Conservation (phyloP, 2,329 filamentous ascomycete species). For the Paraphaeosphaeria sporulosa region DNA sequence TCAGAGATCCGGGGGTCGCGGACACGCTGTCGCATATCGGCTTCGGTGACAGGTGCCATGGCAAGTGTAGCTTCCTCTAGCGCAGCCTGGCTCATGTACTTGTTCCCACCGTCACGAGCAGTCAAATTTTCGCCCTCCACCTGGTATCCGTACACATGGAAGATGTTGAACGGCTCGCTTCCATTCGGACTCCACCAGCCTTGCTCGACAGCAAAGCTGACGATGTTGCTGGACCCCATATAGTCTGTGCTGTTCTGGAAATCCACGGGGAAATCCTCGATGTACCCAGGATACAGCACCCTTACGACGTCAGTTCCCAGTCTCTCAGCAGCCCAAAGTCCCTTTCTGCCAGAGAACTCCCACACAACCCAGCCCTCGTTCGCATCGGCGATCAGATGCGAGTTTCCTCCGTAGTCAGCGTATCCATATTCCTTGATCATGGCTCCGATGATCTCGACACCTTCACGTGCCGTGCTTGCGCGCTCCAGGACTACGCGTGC, state of each 20-base stretch:
- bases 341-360: constrained; percentile 45
- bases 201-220: constrained; percentile 45
- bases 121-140: constrained; percentile 31
- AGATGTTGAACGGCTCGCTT: constrained; percentile 46
- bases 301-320: constrained; percentile 41
- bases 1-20: constrained; percentile 47
- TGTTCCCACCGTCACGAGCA: constrained; percentile 45
- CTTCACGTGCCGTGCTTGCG: constrained; percentile 51
- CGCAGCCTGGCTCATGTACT: constrained; percentile 48
- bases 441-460: constrained; percentile 53
- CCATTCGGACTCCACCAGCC: constrained; percentile 45
- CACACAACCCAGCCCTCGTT: constrained; percentile 48
- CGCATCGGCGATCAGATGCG: constrained; percentile 53
- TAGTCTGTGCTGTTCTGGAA: constrained; percentile 40
- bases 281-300: constrained; percentile 47
- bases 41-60: constrained; percentile 59
- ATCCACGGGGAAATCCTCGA: constrained; percentile 45
- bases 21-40: constrained; percentile 54
- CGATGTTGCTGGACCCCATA: constrained; percentile 44
- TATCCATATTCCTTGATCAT: constrained; percentile 52
- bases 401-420: constrained; percentile 54
- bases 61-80: constrained; percentile 47
- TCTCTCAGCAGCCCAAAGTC: constrained; percentile 47
- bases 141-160: constrained; percentile 44
- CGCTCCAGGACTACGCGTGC: constrained; percentile 52